Conservation (phyloP, 352 stramenopile species). For the Globisporangium canariense region DNA sequence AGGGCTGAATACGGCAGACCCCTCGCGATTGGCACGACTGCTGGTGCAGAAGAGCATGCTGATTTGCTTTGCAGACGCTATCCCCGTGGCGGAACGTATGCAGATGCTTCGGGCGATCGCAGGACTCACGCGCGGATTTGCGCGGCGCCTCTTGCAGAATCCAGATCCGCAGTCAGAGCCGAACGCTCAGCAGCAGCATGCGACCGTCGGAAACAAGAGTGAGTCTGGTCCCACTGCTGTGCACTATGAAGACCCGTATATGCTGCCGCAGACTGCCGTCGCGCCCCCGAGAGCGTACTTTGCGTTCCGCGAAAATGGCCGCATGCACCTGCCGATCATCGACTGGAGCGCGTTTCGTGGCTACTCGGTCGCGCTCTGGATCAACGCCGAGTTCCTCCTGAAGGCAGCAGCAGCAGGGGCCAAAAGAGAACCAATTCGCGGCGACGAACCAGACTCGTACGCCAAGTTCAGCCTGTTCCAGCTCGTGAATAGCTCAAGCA, state of each 20-base stretch:
- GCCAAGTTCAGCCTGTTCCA: slow-evolving; percentile 70
- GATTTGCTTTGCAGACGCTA: slow-evolving; percentile 32
- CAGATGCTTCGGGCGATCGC: slow-evolving; percentile 30
- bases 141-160: slow-evolving; percentile 26
- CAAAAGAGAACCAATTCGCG: not conserved
- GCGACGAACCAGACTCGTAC: not conserved
- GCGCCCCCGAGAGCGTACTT: slow-evolving; percentile 64
- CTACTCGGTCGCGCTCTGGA: slow-evolving; percentile 77
- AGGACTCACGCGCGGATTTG: slow-evolving; percentile 32
- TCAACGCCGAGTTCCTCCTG: slow-evolving; percentile 43
- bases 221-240: not conserved
- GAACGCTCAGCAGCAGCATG: not conserved
- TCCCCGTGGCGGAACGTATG: slow-evolving; percentile 17
- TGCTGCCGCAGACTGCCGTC: slow-evolving; percentile 29
- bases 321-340: slow-evolving; percentile 73
- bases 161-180: slow-evolving; percentile 17
- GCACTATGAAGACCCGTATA: slow-evolving; percentile 24
- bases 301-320: slow-evolving; percentile 49
- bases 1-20: not conserved
- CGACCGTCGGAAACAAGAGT: not conserved
- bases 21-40: slow-evolving; percentile 21
- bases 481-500: slow-evolving; percentile 67
- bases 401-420: not conserved
- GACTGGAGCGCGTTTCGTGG: slow-evolving; percentile 78
- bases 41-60: slow-evolving; percentile 39